Conservation (phyloP, 148 eudicot species). For the Arctostaphylos glauca region DNA sequence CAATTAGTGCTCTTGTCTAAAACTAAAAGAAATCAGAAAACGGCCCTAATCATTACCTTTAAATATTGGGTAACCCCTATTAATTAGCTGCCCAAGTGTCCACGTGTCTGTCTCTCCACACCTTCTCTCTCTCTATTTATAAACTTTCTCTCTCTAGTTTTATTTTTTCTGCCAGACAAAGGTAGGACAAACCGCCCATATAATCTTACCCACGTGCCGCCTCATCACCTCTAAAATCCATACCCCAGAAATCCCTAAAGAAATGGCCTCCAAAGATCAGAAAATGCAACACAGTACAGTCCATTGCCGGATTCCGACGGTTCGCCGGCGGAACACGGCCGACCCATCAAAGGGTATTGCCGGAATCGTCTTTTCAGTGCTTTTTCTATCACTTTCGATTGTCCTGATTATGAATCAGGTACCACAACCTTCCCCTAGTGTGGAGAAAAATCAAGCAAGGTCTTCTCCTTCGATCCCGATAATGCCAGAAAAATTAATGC, state of each 20-base stretch:
- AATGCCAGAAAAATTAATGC: slow-evolving; percentile 1
- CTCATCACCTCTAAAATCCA: background rate
- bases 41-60: no score
- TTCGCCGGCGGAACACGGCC: background rate
- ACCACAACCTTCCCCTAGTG: background rate
- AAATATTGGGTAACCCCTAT: no score
- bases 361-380: background rate
- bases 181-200: no score
- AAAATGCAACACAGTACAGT: background rate
- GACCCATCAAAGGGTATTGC: slow-evolving; percentile 17
- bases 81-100: no score
- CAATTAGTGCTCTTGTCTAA: no score
- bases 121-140: no score
- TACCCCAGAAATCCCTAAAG: background rate
- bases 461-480: background rate
- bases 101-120: no score
- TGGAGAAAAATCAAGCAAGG: background rate
- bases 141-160: no score
- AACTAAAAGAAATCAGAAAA: no score
- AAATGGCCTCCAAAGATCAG: background rate
- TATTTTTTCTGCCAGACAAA: no score
- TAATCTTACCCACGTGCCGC: no score
- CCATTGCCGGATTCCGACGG: background rate
- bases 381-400: background rate
- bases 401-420: slow-evolving; percentile 27